Percentiles rank a stretch among this genome's conserved stretches.
phyloP scores from a whole-genome alignment of 2,329 filamentous ascomycete genomes.

The Emericellopsis atlantica region DNA sequence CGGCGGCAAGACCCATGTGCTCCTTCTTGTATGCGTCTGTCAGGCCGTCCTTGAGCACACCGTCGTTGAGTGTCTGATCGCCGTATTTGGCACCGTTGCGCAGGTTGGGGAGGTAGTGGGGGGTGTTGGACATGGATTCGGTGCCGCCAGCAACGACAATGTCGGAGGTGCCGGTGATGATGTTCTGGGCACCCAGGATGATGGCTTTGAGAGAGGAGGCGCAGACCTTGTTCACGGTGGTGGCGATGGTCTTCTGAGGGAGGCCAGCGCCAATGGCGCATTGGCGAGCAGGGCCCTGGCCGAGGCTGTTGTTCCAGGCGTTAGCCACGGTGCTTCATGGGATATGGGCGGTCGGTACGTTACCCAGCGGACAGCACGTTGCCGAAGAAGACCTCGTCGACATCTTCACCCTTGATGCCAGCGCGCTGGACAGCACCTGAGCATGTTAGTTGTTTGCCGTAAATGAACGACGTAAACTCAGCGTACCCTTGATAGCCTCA shows the following conservation, averaged over 20 bases:
- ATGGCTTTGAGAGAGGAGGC: constrained; percentile 91
- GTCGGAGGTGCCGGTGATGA: constrained; percentile 89
- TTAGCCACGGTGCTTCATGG: not conserved
- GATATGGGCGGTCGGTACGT: constrained; percentile 10
- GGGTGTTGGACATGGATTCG: constrained; percentile 97
- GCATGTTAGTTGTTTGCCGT: not conserved
- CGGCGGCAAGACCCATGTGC: constrained; percentile 88
- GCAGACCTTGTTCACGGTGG: constrained; percentile 98
- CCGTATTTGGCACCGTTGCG: constrained; percentile 89
- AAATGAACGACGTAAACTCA: not conserved
- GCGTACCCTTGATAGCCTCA: constrained; percentile 79
- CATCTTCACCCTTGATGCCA: constrained; percentile 76
- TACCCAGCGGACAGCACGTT: constrained; percentile 97
- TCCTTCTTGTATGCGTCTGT: constrained; percentile 92
- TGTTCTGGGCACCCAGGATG: constrained; percentile 89
- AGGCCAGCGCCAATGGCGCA: constrained; percentile 85
- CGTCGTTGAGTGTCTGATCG: constrained; percentile 78
- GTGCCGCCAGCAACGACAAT: constrained; percentile 89
- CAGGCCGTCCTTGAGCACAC: constrained; percentile 86
- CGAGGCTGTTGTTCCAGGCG: constrained; percentile 56
- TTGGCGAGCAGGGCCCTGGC: constrained; percentile 92
- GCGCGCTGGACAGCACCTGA: constrained; percentile 71
- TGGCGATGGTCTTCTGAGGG: constrained; percentile 65
- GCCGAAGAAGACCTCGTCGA: constrained; percentile 95
- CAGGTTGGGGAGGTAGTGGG: constrained; percentile 85